These are phyloP conservation scores for Juglanconis oblonga DNA, from an alignment of 2,329 filamentous ascomycete genomes.

Conservation along the genomic window DNA sequence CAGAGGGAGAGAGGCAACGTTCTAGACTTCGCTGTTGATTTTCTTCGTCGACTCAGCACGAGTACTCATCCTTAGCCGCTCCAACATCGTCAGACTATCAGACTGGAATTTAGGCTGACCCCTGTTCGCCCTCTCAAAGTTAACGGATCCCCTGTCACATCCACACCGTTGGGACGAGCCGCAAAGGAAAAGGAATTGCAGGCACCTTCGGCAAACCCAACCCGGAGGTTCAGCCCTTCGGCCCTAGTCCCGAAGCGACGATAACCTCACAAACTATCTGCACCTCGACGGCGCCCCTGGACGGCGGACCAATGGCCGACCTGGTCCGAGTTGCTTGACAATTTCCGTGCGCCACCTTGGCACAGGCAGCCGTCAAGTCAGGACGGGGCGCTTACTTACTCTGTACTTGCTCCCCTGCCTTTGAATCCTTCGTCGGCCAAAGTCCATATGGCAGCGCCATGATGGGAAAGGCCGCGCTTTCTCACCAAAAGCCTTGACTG, in stretches of 20 bases:
- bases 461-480: too few species aligned
- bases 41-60: too few species aligned
- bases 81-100: not conserved
- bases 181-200: not conserved
- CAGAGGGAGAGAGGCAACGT: too few species aligned
- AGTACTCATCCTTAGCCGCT: too few species aligned
- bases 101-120: too few species aligned
- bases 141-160: not conserved
- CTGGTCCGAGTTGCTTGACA: not conserved
- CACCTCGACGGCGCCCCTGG: not conserved
- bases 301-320: not conserved
- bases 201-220: conserved; percentile 1
- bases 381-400: conserved; percentile 1
- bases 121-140: not conserved
- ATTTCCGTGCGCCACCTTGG: not conserved
- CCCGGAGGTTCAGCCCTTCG: not conserved
- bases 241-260: not conserved
- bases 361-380: not conserved
- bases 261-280: conserved; percentile 1
- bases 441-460: too few species aligned
- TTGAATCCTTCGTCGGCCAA: not conserved
- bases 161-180: not conserved
- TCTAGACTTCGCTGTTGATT: too few species aligned
- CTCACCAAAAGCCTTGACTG: not conserved
- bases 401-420: not conserved